Percentiles rank a stretch among this genome's conserved stretches.
These are phyloP conservation scores for Carex scoparia DNA, from an alignment of 176 grass and related monocot species.

Conservation along the genomic window DNA sequence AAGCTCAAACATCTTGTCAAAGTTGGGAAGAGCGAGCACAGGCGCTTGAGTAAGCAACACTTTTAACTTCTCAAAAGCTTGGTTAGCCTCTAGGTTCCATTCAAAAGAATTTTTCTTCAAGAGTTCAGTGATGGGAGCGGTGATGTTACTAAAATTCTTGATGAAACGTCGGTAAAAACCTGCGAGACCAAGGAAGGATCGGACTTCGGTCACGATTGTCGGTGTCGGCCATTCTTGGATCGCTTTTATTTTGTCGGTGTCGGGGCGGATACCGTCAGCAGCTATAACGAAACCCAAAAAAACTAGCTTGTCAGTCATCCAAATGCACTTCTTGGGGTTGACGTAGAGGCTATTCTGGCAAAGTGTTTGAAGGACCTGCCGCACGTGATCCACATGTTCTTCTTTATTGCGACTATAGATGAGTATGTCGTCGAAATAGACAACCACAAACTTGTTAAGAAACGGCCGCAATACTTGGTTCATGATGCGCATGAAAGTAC, in stretches of 20 bases:
- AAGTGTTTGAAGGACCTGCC: not conserved
- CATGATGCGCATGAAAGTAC: not conserved
- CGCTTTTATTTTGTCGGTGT: not conserved
- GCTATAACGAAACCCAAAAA: not conserved
- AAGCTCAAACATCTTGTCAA: no score
- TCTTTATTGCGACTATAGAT: not conserved
- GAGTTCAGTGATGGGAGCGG: not conserved
- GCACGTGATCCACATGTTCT: not conserved
- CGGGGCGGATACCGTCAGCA: not conserved
- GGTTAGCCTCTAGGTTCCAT: not conserved
- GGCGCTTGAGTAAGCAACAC: no score
- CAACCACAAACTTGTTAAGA: not conserved
- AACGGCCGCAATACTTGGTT: not conserved
- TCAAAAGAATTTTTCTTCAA: not conserved
- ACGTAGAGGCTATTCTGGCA: not conserved
- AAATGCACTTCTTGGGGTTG: not conserved
- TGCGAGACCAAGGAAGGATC: not conserved
- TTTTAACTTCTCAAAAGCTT: no score
- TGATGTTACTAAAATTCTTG: not conserved
- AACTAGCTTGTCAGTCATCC: not conserved
- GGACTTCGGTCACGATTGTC: not conserved
- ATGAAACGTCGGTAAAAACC: not conserved
- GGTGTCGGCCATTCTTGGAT: not conserved
- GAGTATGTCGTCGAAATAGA: not conserved
- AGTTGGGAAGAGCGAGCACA: no score